phyloP scores from a whole-genome alignment of 768 basidiomycete genomes.

The Mycena sanguinolenta region DNA sequence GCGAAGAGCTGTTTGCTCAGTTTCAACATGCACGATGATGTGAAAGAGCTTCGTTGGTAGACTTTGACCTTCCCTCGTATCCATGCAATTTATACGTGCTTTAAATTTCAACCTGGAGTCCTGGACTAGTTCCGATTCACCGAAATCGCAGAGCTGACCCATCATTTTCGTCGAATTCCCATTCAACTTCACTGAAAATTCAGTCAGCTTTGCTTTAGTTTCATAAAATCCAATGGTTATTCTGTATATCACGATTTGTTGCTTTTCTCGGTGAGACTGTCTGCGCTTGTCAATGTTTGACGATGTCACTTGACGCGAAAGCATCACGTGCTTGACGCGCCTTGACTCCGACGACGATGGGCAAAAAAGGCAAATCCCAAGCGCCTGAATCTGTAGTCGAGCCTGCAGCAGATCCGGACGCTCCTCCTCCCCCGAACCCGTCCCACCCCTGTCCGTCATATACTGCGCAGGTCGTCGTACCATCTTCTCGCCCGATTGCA shows the following conservation, averaged over 20 bases:
- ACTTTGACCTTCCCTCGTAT: too few relatives aligned
- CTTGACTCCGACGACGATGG: constrained; percentile 6
- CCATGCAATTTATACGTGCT: too few relatives aligned
- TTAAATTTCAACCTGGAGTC: too few relatives aligned
- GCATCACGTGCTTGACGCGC: constrained; percentile 16
- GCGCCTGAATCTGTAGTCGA: constrained; percentile 45
- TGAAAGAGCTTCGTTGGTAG: too few relatives aligned
- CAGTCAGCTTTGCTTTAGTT: too few relatives aligned
- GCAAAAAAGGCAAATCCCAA: constrained; percentile 40
- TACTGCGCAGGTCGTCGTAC: constrained; percentile 70
- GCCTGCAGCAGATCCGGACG: constrained; percentile 39
- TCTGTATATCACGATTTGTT: too few relatives aligned
- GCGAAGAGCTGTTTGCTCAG: not conserved
- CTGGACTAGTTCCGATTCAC: too few relatives aligned
- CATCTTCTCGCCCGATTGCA: constrained; percentile 35
- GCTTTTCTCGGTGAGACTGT: not conserved
- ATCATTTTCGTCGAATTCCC: too few relatives aligned
- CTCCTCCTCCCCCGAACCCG: constrained; percentile 59
- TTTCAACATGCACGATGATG: not conserved
- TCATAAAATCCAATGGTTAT: too few relatives aligned
- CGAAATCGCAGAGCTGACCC: too few relatives aligned
- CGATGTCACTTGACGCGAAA: not conserved
- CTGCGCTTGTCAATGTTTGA: not conserved
- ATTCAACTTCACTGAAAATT: too few relatives aligned
- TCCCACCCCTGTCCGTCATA: constrained; percentile 69